A percentile compares a stretch with the other conserved stretches of the same genome.
Evolutionary conservation across 2,329 filamentous ascomycete genomes (phyloP).

Genomic region (Xylariomycetidae sp.): DNA sequence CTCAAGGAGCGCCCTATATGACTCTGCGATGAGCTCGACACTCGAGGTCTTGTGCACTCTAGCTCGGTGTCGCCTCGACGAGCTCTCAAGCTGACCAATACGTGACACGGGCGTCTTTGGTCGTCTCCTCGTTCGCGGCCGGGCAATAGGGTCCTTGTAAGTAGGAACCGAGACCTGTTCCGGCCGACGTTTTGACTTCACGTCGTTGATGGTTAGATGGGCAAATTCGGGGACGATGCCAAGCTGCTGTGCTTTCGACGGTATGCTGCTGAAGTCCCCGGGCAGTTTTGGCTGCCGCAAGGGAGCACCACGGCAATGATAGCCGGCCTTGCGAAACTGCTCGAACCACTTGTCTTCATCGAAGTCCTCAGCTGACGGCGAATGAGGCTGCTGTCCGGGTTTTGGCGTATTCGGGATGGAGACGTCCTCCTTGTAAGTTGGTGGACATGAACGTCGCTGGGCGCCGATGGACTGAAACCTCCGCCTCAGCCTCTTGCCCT

Average conservation of each 20-base stretch:
- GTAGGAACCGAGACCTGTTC: slow-evolving; percentile 13
- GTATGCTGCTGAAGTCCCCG: slow-evolving; percentile 5
- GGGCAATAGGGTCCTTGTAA: slow-evolving; percentile 14
- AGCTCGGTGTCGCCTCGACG: slow-evolving; percentile 16
- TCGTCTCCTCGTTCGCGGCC: slow-evolving; percentile 34
- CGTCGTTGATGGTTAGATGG: slow-evolving; percentile 28
- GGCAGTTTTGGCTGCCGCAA: too few species aligned
- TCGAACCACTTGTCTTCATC: slow-evolving; percentile 24
- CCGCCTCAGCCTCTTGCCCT: slow-evolving; percentile 24
- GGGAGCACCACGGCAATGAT: slow-evolving; percentile 14
- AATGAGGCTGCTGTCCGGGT: slow-evolving; percentile 2
- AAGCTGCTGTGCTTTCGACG: slow-evolving; percentile 10
- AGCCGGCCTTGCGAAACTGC: slow-evolving; percentile 22
- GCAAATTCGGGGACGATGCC: slow-evolving; percentile 24
- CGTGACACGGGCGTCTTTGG: slow-evolving; percentile 46
- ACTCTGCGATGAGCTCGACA: slow-evolving; percentile 44
- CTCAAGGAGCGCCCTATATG: slow-evolving; percentile 42
- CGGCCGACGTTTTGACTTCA: slow-evolving; percentile 12
- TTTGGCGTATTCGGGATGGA: not conserved
- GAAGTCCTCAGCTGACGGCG: slow-evolving; percentile 11
- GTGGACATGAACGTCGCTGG: slow-evolving; percentile 12
- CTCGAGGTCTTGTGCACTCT: slow-evolving; percentile 31
- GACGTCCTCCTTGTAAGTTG: not conserved
- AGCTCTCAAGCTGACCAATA: slow-evolving; percentile 43
- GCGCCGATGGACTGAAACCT: slow-evolving; percentile 25